Evolutionary conservation across 2,329 filamentous ascomycete genomes (phyloP).

Genomic region (Lasiodiplodia gonubiensis): DNA sequence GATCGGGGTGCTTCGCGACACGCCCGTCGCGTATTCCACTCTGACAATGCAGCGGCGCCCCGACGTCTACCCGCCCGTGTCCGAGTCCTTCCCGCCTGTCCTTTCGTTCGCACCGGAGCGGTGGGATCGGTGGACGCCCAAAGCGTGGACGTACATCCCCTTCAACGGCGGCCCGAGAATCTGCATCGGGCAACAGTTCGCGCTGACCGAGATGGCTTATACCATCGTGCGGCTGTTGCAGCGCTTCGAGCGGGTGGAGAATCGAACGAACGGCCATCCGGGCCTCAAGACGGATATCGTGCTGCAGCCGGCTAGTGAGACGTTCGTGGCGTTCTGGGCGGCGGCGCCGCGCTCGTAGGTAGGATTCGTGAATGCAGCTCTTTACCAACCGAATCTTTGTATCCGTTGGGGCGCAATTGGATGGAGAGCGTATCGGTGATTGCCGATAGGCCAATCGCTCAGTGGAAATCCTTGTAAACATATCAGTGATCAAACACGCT

Average conservation of each 20-base stretch:
- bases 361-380: too few species aligned
- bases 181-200: constrained; percentile 60
- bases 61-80: constrained; percentile 54
- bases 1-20: constrained; percentile 52
- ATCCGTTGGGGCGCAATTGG: too few species aligned
- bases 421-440: too few species aligned
- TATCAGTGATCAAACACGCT: too few species aligned
- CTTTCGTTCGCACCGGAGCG: constrained; percentile 55
- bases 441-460: too few species aligned
- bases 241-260: constrained; percentile 46
- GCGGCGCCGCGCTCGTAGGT: background rate
- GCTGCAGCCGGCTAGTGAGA: constrained; percentile 50
- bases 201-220: constrained; percentile 57
- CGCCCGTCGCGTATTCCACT: constrained; percentile 54
- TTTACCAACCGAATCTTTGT: too few species aligned
- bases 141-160: constrained; percentile 53
- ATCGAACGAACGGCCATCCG: constrained; percentile 45
- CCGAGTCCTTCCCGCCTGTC: constrained; percentile 48
- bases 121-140: constrained; percentile 58
- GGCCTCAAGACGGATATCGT: constrained; percentile 56
- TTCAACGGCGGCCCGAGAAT: constrained; percentile 57
- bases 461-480: too few species aligned
- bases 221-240: constrained; percentile 55
- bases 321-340: constrained; percentile 47
- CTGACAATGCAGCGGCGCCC: constrained; percentile 56